phyloP scores from a whole-genome alignment of 179 eudicot species.

The Monotropa hypopitys region DNA sequence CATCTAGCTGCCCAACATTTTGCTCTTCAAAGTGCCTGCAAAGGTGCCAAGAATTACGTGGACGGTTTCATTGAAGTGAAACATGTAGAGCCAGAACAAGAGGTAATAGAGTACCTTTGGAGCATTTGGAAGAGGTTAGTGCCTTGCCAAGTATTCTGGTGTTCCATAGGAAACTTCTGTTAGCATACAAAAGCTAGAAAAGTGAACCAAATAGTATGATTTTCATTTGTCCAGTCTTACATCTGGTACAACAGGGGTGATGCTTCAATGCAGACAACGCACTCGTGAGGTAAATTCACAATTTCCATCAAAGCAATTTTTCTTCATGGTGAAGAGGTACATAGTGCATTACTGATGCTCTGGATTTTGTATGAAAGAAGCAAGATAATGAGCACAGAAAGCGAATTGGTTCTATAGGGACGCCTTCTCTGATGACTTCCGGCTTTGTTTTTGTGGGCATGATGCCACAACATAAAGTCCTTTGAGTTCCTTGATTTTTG shows the following conservation, averaged over 20 bases:
- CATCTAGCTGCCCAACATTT: constrained; percentile 11
- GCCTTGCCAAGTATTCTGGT: neutral
- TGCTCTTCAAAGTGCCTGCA: constrained; percentile 18
- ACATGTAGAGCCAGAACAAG: neutral
- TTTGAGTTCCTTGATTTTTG: too few relatives aligned
- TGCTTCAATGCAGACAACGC: neutral
- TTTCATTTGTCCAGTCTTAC: neutral
- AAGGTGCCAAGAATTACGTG: neutral
- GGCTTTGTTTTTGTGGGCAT: too few relatives aligned
- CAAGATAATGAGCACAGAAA: too few relatives aligned
- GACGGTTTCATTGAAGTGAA: neutral
- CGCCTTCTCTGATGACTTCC: too few relatives aligned
- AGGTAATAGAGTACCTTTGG: constrained; percentile 10
- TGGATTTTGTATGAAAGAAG: too few relatives aligned
- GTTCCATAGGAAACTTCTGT: neutral
- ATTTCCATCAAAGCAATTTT: neutral
- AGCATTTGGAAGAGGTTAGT: constrained; percentile 8
- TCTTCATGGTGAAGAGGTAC: too few relatives aligned
- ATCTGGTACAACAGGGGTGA: neutral
- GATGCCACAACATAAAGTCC: too few relatives aligned
- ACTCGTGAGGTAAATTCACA: too few relatives aligned
- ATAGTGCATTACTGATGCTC: too few relatives aligned
- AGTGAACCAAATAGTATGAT: neutral
- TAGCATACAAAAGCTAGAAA: neutral
- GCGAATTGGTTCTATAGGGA: too few relatives aligned